Evolutionary conservation across 1,284 basidiomycete genomes (phyloP).

Genomic region (Trametes pubescens): DNA sequence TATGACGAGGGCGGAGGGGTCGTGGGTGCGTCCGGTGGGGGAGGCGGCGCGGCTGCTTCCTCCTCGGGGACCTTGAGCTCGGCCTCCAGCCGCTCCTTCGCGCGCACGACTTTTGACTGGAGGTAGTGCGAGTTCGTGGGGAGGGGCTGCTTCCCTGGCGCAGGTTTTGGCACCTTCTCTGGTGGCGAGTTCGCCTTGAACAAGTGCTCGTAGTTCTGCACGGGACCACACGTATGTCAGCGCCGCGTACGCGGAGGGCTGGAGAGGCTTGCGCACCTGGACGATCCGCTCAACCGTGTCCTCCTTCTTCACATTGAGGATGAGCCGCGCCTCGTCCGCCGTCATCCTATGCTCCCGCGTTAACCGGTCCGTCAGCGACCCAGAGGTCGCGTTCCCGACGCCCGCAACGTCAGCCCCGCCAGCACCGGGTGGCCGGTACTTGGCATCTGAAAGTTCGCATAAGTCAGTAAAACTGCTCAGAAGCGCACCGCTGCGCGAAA

Average conservation of each 20-base stretch:
- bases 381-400: constrained; percentile 76
- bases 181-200: constrained; percentile 88
- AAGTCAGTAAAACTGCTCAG: background rate
- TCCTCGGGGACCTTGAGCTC: constrained; percentile 60
- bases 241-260: background rate
- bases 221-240: constrained; percentile 9
- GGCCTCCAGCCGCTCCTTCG: constrained; percentile 93
- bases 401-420: constrained; percentile 72
- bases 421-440: constrained; percentile 71
- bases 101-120: constrained; percentile 95
- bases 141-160: constrained; percentile 43
- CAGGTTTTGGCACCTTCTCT: constrained; percentile 60
- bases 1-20: constrained; percentile 30
- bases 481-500: background rate
- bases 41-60: constrained; percentile 32
- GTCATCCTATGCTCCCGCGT: constrained; percentile 93
- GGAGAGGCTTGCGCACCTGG: constrained; percentile 57
- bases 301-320: constrained; percentile 89
- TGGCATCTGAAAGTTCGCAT: constrained; percentile 62
- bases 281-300: constrained; percentile 74
- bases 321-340: constrained; percentile 93
- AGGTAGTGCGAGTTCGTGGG: constrained; percentile 88
- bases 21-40: constrained; percentile 19
- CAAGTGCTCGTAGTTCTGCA: constrained; percentile 90
- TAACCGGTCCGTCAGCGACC: constrained; percentile 77